phyloP scores from a whole-genome alignment of 805 yeast species.

The Saccharomycopsis fermentans region DNA sequence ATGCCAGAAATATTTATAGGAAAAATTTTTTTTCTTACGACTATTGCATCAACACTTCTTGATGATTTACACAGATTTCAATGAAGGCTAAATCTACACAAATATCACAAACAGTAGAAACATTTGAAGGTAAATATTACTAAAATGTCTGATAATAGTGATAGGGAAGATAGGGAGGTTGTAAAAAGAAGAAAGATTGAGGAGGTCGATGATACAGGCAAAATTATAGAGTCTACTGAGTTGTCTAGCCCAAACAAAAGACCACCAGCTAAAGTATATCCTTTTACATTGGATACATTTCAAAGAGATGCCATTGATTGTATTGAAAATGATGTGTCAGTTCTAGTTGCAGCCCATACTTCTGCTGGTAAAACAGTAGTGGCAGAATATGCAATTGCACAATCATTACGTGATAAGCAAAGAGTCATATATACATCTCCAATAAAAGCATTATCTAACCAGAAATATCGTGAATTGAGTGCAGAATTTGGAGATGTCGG shows the following conservation, averaged over 20 bases:
- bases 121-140: neutral
- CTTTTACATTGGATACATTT: constrained; percentile 91
- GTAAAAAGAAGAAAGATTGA: neutral
- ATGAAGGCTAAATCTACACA: neutral
- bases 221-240: neutral
- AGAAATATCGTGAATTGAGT: constrained; percentile 81
- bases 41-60: neutral
- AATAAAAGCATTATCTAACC: constrained; percentile 88
- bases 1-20: neutral
- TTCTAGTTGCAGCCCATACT: constrained; percentile 93
- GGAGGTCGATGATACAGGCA: neutral
- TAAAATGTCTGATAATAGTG: neutral
- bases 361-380: constrained; percentile 97
- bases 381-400: constrained; percentile 95
- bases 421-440: constrained; percentile 94
- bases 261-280: constrained; percentile 67
- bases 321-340: constrained; percentile 90
- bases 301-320: constrained; percentile 96
- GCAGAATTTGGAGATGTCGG: constrained; percentile 97
- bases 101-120: neutral
- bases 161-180: neutral
- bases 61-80: neutral
- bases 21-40: neutral
- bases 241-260: constrained; percentile 1
- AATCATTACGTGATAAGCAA: constrained; percentile 81